phyloP scores from a whole-genome alignment of 129 eudicot genomes.

The Artemisia tridentata region DNA sequence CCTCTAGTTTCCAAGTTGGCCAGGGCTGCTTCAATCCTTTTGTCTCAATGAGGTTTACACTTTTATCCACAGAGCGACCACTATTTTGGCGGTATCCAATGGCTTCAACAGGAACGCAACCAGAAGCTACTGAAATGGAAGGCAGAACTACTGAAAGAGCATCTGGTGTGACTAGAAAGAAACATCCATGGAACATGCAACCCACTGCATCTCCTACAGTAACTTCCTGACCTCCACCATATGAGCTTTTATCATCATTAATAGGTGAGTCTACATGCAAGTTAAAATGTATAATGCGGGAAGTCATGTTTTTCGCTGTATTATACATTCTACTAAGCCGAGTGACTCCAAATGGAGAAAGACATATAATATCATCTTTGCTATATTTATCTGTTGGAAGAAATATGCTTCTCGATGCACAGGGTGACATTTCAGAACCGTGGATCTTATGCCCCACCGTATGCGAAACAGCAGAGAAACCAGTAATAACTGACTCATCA shows the following conservation, averaged over 20 bases:
- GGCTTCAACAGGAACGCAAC: constrained; percentile 68
- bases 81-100: constrained; percentile 52
- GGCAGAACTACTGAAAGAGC: constrained; percentile 90
- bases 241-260: constrained; percentile 46
- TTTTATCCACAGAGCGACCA: constrained; percentile 31
- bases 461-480: constrained; percentile 42
- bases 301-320: constrained; percentile 31
- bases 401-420: constrained; percentile 49
- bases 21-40: constrained; percentile 41
- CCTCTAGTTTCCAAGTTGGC: constrained; percentile 81
- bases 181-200: constrained; percentile 66
- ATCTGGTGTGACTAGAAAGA: constrained; percentile 62
- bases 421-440: constrained; percentile 27
- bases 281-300: constrained; percentile 50
- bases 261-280: constrained; percentile 42
- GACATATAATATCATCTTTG: constrained; percentile 54
- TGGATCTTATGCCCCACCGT: constrained; percentile 26
- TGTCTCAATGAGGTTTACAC: constrained; percentile 40
- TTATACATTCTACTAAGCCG: constrained; percentile 43
- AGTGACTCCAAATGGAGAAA: constrained; percentile 82
- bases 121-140: constrained; percentile 57
- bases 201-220: constrained; percentile 64
- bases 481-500: constrained; percentile 35
- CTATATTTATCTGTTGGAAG: constrained; percentile 53
- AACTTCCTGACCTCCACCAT: constrained; percentile 44